These are phyloP conservation scores for Medicago lupulina DNA, from an alignment of 306 rosid genomes.

Conservation along the genomic window DNA sequence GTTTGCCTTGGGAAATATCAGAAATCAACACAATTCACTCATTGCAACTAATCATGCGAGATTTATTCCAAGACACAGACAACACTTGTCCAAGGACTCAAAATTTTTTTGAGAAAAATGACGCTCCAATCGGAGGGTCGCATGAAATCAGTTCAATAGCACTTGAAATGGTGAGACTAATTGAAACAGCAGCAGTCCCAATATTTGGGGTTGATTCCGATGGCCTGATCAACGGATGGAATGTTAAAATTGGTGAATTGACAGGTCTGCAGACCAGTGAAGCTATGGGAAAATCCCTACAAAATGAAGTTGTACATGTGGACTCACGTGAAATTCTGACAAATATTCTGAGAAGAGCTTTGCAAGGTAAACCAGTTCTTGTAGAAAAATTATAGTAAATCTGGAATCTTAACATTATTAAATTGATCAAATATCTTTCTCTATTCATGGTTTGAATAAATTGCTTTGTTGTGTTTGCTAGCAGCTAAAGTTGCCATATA, in stretches of 20 bases:
- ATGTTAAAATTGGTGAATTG: slow-evolving; percentile 71
- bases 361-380: slow-evolving; percentile 63
- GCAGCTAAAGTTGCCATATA: not conserved
- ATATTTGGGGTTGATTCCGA: slow-evolving; percentile 76
- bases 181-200: slow-evolving; percentile 85
- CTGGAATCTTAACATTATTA: slow-evolving; percentile 3
- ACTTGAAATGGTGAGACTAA: slow-evolving; percentile 83
- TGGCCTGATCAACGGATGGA: slow-evolving; percentile 87
- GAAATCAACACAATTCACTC: slow-evolving; percentile 88
- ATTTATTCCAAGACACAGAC: slow-evolving; percentile 55
- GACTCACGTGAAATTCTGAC: slow-evolving; percentile 59
- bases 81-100: slow-evolving; percentile 49
- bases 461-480: slow-evolving; percentile 16
- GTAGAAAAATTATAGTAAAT: not conserved
- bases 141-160: slow-evolving; percentile 77
- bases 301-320: slow-evolving; percentile 61
- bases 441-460: slow-evolving; percentile 1
- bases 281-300: slow-evolving; percentile 77
- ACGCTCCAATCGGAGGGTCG: slow-evolving; percentile 41
- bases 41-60: slow-evolving; percentile 76
- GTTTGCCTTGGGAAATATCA: slow-evolving; percentile 79
- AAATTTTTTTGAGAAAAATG: slow-evolving; percentile 36
- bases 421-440: slow-evolving; percentile 27
- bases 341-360: slow-evolving; percentile 56
- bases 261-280: slow-evolving; percentile 57